Conservation (phyloP, 805 yeast genomes). For the Cyberlindnera japonica region DNA sequence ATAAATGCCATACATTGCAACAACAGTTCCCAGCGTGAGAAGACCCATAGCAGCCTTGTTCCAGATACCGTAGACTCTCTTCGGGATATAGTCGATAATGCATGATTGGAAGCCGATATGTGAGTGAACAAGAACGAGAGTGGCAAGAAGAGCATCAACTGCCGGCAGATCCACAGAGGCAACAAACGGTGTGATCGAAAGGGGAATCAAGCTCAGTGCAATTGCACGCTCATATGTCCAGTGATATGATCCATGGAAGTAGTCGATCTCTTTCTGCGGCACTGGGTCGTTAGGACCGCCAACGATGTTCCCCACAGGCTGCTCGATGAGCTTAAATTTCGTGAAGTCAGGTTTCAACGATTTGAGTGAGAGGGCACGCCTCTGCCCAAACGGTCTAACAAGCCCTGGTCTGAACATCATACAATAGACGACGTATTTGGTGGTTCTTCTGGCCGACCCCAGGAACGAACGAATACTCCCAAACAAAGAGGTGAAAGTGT, state of each 20-base stretch:
- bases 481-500: too few relatives aligned
- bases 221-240: conserved; percentile 69
- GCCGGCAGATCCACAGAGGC: conserved; percentile 46
- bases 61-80: conserved; percentile 77
- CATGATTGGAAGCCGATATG: conserved; percentile 73
- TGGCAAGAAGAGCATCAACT: conserved; percentile 54
- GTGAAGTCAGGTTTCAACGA: conserved; percentile 28
- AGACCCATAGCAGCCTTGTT: conserved; percentile 65
- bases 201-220: conserved; percentile 59
- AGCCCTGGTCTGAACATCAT: conserved; percentile 10
- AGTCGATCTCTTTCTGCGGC: conserved; percentile 53
- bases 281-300: conserved; percentile 74
- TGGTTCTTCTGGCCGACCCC: too few relatives aligned
- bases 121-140: conserved; percentile 57
- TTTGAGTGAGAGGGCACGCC: conserved; percentile 6
- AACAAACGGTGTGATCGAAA: conserved; percentile 56
- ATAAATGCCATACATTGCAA: conserved; percentile 77
- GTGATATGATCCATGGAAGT: conserved; percentile 65
- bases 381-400: conserved; percentile 7
- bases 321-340: conserved; percentile 47
- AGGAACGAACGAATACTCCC: too few relatives aligned
- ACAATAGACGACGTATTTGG: too few relatives aligned
- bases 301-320: conserved; percentile 70
- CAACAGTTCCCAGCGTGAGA: conserved; percentile 66
- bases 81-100: conserved; percentile 85